Conservation (phyloP, 2,329 filamentous ascomycete species). For the Trichoderma sp. region DNA sequence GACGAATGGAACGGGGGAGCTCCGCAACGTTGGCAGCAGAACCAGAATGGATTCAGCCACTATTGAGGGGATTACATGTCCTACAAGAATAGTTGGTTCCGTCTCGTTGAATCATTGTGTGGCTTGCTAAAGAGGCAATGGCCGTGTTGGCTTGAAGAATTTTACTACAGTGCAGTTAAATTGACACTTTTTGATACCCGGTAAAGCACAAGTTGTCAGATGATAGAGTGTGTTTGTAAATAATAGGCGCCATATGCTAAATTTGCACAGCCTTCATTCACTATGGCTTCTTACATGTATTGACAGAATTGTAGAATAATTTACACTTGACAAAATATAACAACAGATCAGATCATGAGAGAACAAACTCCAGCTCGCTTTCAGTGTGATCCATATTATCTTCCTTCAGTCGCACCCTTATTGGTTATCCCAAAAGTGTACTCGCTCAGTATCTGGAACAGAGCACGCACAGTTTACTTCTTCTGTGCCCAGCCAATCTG, state of each 20-base stretch:
- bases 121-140: background rate
- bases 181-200: background rate
- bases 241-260: background rate
- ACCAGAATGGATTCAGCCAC: slow-evolving; percentile 1
- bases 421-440: background rate
- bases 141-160: background rate
- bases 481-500: slow-evolving; percentile 40
- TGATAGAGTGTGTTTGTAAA: background rate
- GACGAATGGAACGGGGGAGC: background rate
- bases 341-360: background rate
- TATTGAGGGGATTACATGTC: background rate
- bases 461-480: background rate
- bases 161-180: background rate
- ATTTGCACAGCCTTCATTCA: background rate
- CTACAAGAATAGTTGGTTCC: background rate
- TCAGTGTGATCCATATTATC: background rate
- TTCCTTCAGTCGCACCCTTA: background rate
- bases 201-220: background rate
- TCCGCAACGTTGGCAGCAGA: slow-evolving; percentile 9
- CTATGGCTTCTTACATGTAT: background rate
- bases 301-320: background rate
- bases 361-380: background rate
- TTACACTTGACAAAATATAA: background rate
- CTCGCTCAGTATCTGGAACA: background rate
- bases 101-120: background rate